These are phyloP conservation scores for Backusella morwellensis DNA, from an alignment of 192 early-diverging fungal genomes.

Conservation along the genomic window DNA sequence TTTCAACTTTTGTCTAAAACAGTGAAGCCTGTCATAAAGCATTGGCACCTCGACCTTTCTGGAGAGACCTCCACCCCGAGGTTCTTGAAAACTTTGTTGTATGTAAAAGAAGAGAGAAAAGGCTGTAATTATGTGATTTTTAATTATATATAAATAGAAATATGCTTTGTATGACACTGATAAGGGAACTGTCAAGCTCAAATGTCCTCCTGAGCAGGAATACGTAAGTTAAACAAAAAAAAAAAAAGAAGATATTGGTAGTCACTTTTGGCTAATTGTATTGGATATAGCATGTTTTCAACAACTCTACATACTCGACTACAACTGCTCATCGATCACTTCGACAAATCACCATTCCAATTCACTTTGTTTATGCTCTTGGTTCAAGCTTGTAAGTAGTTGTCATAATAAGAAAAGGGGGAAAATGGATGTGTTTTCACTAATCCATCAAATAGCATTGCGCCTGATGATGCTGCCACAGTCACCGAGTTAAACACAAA, in stretches of 20 bases:
- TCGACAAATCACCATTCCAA: conserved; percentile 33
- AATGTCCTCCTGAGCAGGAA: conserved; percentile 45
- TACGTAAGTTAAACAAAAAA: conserved; percentile 27
- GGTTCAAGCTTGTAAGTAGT: conserved; percentile 40
- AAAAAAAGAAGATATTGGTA: neutral
- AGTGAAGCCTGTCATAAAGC: conserved; percentile 29
- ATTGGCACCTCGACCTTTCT: conserved; percentile 35
- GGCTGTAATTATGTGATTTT: neutral
- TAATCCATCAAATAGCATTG: neutral
- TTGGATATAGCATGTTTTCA: conserved; percentile 15
- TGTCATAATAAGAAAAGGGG: neutral
- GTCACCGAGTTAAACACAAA: conserved; percentile 14
- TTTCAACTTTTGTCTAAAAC: neutral
- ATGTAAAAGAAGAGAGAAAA: conserved; percentile 13
- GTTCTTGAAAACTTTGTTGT: conserved; percentile 53
- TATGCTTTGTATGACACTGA: conserved; percentile 41
- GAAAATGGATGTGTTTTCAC: neutral
- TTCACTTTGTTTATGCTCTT: conserved; percentile 39
- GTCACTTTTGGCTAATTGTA: neutral
- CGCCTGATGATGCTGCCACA: conserved; percentile 20
- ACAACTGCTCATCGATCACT: conserved; percentile 31
- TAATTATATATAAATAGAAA: conserved; percentile 27
- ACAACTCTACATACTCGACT: conserved; percentile 11
- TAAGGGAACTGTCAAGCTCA: conserved; percentile 40
- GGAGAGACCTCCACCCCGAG: conserved; percentile 45